Base-by-base conservation (phyloP, 2,329 filamentous ascomycete genomes). In the Pseudocercospora crystallina region DNA sequence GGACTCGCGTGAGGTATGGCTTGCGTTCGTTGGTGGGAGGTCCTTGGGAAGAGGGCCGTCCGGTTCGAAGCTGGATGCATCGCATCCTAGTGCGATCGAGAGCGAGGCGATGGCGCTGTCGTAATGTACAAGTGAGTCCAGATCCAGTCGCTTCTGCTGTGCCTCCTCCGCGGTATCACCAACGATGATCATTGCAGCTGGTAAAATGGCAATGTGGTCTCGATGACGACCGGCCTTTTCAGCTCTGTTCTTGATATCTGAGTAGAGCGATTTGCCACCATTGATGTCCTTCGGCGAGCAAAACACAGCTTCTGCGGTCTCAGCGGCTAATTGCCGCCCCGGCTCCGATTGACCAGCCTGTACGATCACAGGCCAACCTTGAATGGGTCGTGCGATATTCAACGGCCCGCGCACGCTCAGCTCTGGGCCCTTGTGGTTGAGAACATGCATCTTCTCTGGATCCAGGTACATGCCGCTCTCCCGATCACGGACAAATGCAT, bases 391-490 rank as follows among this genome's bases (percentile, higher is more conserved):
- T 13, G 59, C 59, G 15, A 62, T 59, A 29, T 62, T 62, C 33
- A 63, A 29, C 5, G 61, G 61, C 10, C 61, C 61, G 33, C 59
- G 43, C 0, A 63, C 61, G 11, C 49, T 56, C n/a, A 62, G 32
- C 5, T 61, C 52, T 5, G 67, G 65, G 0, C 78, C 79, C 30
- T 69, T 67, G 61, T 82, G 79, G 55, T 81, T 70, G 13, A 81
- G 63, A 0, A 75, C 71, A 56, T 82, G 79, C 53, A 82, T 67
- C 57, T 75, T 80, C 3, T 73, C 73, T 0, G 78, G 78, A 43
- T 82, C 73, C 32, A 80, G 71, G 56, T 66, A 81, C 10, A 75
- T 64, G 0, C 79, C 79, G 4, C 63, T 74, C 53, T 76, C 72
- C 2, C 65, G 65, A 55, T 81, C 71, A 2, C 77, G 72, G 3